Evolutionary conservation across 2,329 filamentous ascomycete species (phyloP).

Genomic region (Exophiala mesophila): DNA sequence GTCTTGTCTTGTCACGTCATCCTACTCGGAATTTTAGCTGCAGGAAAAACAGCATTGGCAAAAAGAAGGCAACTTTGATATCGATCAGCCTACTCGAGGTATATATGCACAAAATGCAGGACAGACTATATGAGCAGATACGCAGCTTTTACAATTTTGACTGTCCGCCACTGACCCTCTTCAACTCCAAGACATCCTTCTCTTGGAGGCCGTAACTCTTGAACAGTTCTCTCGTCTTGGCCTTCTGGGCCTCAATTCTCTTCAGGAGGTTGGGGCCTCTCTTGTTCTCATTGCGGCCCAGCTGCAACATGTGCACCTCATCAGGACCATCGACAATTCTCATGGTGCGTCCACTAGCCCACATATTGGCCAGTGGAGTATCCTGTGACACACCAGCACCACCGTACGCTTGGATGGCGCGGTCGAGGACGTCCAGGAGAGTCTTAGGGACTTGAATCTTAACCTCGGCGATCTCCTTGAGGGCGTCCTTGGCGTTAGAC

Average conservation of each 20-base stretch:
- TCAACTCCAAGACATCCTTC: slow-evolving; percentile 21
- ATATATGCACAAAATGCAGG: too few relatives aligned
- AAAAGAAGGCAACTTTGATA: too few relatives aligned
- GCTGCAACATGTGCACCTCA: slow-evolving; percentile 74
- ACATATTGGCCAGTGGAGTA: slow-evolving; percentile 69
- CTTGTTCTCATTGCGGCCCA: slow-evolving; percentile 54
- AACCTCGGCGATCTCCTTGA: slow-evolving; percentile 91
- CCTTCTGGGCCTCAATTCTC: slow-evolving; percentile 23
- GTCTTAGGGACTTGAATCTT: slow-evolving; percentile 86
- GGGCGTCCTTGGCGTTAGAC: slow-evolving; percentile 77
- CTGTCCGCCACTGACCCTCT: slow-evolving; percentile 18
- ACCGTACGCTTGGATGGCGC: slow-evolving; percentile 87
- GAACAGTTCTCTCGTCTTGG: slow-evolving; percentile 22
- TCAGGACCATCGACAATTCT: slow-evolving; percentile 89
- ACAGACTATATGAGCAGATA: too few relatives aligned
- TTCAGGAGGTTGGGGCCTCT: slow-evolving; percentile 32
- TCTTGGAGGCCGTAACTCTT: slow-evolving; percentile 23
- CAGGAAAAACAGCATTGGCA: too few relatives aligned
- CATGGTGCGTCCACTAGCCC: slow-evolving; percentile 79
- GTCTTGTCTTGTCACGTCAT: too few relatives aligned
- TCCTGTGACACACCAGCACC: slow-evolving; percentile 90
- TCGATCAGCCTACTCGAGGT: too few relatives aligned
- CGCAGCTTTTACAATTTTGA: slow-evolving; percentile 19
- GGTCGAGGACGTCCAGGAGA: slow-evolving; percentile 82
- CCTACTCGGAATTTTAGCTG: too few relatives aligned